A percentile compares a stretch with the other conserved stretches of the same genome.
phyloP scores from a whole-genome alignment of 352 stramenopile species.

The Pythium myriotylum region DNA sequence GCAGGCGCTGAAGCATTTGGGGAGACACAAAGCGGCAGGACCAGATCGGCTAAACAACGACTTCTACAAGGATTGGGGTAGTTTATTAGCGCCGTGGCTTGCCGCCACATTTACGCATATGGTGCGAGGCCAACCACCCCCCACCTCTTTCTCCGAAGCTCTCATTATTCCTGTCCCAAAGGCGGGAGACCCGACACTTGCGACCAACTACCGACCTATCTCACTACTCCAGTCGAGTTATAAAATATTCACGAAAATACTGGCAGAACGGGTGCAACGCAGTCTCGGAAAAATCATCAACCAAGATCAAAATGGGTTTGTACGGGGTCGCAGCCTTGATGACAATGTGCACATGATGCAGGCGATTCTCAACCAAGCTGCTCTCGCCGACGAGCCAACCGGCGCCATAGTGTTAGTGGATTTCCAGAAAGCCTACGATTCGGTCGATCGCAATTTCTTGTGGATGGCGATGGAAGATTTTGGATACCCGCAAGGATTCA shows the following conservation, averaged over 20 bases:
- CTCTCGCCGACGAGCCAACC: no score
- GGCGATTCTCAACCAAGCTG: no score
- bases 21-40: constrained; percentile 8
- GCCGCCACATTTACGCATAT: neutral
- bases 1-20: neutral
- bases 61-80: constrained; percentile 15
- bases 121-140: neutral
- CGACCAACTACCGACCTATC: constrained; percentile 30
- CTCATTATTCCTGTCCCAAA: constrained; percentile 26
- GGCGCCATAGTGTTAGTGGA: no score
- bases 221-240: constrained; percentile 11
- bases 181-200: constrained; percentile 17
- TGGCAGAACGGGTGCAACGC: constrained; percentile 9
- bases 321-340: constrained; percentile 3
- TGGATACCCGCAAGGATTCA: no score
- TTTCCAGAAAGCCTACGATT: no score
- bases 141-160: constrained; percentile 3
- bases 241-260: constrained; percentile 27
- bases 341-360: constrained; percentile 6
- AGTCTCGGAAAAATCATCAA: constrained; percentile 9
- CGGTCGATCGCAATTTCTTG: no score
- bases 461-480: no score
- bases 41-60: constrained; percentile 10
- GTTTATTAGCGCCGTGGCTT: neutral
- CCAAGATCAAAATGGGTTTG: constrained; percentile 27